phyloP scores from a whole-genome alignment of 441 rosid species.

The Gossypium gossypioides region DNA sequence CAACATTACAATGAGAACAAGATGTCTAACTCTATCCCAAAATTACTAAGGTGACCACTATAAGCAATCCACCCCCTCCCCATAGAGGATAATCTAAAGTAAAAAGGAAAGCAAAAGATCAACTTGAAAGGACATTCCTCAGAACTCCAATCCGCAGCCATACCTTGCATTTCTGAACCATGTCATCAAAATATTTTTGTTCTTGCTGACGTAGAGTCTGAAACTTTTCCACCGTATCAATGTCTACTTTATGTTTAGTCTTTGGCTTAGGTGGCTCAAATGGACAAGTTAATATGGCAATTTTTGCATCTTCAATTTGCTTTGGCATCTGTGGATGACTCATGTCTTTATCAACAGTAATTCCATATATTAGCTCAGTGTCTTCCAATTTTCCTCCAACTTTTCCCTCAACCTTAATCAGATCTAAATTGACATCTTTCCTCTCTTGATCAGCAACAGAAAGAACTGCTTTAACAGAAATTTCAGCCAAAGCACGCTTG shows the following conservation, averaged over 20 bases:
- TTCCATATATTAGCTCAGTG: slow-evolving; percentile 80
- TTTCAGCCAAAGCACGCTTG: slow-evolving; percentile 83
- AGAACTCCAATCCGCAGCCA: not conserved
- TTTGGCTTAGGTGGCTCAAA: slow-evolving; percentile 98
- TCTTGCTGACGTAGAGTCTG: slow-evolving; percentile 82
- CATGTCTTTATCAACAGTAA: slow-evolving; percentile 84
- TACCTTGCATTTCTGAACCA: slow-evolving; percentile 98
- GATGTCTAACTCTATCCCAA: not conserved
- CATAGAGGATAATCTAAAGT: not conserved
- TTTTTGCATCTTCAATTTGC: slow-evolving; percentile 78
- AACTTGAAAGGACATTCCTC: not conserved
- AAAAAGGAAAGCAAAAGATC: not conserved
- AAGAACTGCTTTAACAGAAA: slow-evolving; percentile 88
- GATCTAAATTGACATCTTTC: slow-evolving; percentile 84
- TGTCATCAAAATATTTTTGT: slow-evolving; percentile 84
- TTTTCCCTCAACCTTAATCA: slow-evolving; percentile 91
- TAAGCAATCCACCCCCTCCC: not conserved
- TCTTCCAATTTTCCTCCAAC: slow-evolving; percentile 92
- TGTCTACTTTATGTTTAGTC: slow-evolving; percentile 97
- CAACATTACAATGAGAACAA: slow-evolving; percentile 1
- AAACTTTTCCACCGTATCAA: slow-evolving; percentile 92
- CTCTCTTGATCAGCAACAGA: slow-evolving; percentile 95
- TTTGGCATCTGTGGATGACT: slow-evolving; percentile 99
- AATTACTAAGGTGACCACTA: not conserved
- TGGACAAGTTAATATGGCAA: slow-evolving; percentile 93